Evolutionary conservation across 257 asterid genomes (phyloP).

Genomic region (Phtheirospermum japonicum): DNA sequence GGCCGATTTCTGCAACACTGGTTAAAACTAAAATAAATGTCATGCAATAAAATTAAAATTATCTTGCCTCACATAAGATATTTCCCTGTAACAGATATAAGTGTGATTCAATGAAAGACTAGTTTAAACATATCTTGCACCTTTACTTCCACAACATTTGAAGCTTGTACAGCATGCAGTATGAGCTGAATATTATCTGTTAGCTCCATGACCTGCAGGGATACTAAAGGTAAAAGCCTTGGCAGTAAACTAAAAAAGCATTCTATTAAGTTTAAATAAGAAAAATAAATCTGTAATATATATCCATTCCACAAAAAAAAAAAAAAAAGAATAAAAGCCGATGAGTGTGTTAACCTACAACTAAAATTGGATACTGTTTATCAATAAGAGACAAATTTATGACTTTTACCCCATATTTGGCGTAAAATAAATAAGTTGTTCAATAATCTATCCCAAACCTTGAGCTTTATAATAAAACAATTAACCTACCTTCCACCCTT

Average conservation of each 20-base stretch:
- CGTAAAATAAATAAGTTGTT: neutral
- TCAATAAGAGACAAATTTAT: neutral
- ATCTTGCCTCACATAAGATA: neutral
- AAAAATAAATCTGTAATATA: too few species aligned
- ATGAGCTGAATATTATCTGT: slow-evolving; percentile 64
- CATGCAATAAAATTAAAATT: neutral
- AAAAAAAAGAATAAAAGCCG: too few species aligned
- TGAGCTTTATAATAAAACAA: neutral
- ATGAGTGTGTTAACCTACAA: too few species aligned
- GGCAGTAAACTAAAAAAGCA: neutral
- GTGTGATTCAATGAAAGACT: neutral
- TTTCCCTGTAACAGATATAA: neutral
- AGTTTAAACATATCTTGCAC: slow-evolving; percentile 39
- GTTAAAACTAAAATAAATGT: too few species aligned
- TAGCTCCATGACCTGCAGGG: slow-evolving; percentile 48
- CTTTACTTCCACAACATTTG: slow-evolving; percentile 73
- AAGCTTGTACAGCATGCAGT: slow-evolving; percentile 48
- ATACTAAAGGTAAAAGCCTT: neutral
- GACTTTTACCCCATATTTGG: neutral
- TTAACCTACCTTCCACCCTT: neutral
- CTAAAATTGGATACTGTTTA: neutral
- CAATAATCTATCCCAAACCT: neutral
- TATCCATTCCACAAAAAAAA: too few species aligned
- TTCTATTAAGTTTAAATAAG: neutral
- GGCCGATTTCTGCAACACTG: too few species aligned